Percentiles rank a stretch among this genome's conserved stretches.
phyloP scores from a whole-genome alignment of 768 basidiomycete species.

The Suillus occidentalis region DNA sequence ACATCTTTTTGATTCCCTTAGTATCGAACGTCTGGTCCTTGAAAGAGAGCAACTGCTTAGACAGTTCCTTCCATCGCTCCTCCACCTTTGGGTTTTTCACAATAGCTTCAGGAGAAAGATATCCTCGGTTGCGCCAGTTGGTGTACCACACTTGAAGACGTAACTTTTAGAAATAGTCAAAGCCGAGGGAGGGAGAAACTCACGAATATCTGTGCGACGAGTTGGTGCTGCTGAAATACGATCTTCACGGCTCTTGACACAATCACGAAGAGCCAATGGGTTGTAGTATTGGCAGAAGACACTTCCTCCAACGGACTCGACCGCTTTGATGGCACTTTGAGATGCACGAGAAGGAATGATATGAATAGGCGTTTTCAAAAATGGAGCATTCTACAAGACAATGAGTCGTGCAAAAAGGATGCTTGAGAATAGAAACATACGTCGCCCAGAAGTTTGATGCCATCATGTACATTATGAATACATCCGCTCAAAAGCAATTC shows the following conservation, averaged over 20 bases:
- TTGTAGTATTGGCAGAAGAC: constrained; percentile 94
- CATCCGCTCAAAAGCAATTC: constrained; percentile 86
- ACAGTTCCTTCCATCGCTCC: constrained; percentile 67
- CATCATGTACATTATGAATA: constrained; percentile 85
- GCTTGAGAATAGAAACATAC: constrained; percentile 41
- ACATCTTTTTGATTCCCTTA: constrained; percentile 24
- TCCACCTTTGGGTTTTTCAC: constrained; percentile 61
- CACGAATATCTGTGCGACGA: constrained; percentile 83
- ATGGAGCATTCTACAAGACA: constrained; percentile 55
- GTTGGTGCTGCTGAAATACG: constrained; percentile 76
- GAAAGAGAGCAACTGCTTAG: constrained; percentile 61
- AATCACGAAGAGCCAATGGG: constrained; percentile 76
- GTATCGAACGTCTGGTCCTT: constrained; percentile 32
- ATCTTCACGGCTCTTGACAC: constrained; percentile 69
- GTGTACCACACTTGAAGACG: constrained; percentile 71
- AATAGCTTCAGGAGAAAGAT: constrained; percentile 62
- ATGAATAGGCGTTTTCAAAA: constrained; percentile 70
- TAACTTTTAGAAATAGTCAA: not conserved
- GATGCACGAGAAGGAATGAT: constrained; percentile 85
- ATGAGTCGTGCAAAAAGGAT: constrained; percentile 1
- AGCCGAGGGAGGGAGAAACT: constrained; percentile 28
- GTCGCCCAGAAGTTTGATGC: constrained; percentile 87
- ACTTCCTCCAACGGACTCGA: constrained; percentile 79
- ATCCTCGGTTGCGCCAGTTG: constrained; percentile 70
- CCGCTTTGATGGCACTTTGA: constrained; percentile 78